Conservation (phyloP, 805 yeast species). For the Lipomyces chichibuensis region DNA sequence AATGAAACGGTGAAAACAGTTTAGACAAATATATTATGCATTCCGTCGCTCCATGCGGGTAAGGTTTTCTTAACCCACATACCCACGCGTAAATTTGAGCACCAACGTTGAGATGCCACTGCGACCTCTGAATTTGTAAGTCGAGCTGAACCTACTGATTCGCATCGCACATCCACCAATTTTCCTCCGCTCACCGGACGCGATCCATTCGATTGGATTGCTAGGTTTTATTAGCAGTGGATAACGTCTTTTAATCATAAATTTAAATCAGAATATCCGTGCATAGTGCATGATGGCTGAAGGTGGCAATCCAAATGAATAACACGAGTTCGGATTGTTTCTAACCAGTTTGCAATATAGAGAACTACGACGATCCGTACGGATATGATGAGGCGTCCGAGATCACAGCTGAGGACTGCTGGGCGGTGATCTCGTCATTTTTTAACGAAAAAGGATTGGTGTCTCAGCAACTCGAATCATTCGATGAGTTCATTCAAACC, state of each 20-base stretch:
- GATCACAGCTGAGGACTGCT: constrained; percentile 97
- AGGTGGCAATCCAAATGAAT: constrained; percentile 10
- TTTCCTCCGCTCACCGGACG: constrained; percentile 1
- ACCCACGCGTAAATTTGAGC: constrained; percentile 5
- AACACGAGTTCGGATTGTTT: background rate
- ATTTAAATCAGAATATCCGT: no score
- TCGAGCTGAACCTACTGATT: background rate
- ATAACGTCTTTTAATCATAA: background rate
- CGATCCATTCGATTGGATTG: constrained; percentile 26
- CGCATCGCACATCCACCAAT: background rate
- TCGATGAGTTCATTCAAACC: constrained; percentile 95
- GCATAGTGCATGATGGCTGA: constrained; percentile 28
- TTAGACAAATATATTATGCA: background rate
- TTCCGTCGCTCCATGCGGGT: background rate
- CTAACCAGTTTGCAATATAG: constrained; percentile 9
- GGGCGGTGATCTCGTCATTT: constrained; percentile 96
- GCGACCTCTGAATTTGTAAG: background rate
- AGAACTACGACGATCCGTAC: constrained; percentile 59
- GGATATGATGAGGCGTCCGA: constrained; percentile 69
- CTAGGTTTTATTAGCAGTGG: constrained; percentile 4
- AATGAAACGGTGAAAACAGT: background rate
- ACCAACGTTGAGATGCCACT: background rate
- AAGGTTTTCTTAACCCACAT: background rate
- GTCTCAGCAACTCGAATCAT: constrained; percentile 96
- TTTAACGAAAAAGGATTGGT: constrained; percentile 96